Percentiles rank a stretch among this genome's conserved stretches.
Conservation (phyloP, 352 stramenopile species). For the Globisporangium okanoganense region DNA sequence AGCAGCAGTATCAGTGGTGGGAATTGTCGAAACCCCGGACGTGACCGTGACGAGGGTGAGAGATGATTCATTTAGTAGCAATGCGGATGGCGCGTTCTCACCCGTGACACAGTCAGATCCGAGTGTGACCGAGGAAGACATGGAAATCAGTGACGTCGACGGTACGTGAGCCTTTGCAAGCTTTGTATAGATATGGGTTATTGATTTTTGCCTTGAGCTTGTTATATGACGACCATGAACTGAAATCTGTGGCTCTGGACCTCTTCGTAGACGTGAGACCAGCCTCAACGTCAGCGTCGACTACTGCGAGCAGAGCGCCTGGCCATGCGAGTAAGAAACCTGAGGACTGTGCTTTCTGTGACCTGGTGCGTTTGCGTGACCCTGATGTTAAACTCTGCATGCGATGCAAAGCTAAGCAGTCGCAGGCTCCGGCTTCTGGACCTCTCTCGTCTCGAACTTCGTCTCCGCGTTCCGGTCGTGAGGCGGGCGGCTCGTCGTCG, state of each 20-base stretch:
- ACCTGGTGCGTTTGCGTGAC: conserved; percentile 10
- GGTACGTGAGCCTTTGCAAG: conserved; percentile 4
- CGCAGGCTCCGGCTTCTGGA: neutral
- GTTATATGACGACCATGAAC: neutral
- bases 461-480: conserved; percentile 4
- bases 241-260: neutral
- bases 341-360: conserved; percentile 10
- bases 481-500: neutral
- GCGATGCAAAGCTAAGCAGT: conserved; percentile 13
- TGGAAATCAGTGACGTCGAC: conserved; percentile 16
- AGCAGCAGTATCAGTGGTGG: neutral
- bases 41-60: conserved; percentile 5
- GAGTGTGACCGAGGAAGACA: conserved; percentile 11
- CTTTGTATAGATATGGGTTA: neutral
- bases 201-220: neutral
- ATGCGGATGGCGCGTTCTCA: conserved; percentile 6
- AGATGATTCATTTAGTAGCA: conserved; percentile 7
- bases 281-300: neutral
- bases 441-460: neutral
- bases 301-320: neutral
- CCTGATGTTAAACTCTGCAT: conserved; percentile 11
- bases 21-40: conserved; percentile 8
- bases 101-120: conserved; percentile 15
- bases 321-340: conserved; percentile 1
- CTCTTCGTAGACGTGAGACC: neutral